Evolutionary conservation across 768 basidiomycete genomes (phyloP), one percentile per base, ranked within the genome.

Genomic region (Mycena vulgaris): DNA sequence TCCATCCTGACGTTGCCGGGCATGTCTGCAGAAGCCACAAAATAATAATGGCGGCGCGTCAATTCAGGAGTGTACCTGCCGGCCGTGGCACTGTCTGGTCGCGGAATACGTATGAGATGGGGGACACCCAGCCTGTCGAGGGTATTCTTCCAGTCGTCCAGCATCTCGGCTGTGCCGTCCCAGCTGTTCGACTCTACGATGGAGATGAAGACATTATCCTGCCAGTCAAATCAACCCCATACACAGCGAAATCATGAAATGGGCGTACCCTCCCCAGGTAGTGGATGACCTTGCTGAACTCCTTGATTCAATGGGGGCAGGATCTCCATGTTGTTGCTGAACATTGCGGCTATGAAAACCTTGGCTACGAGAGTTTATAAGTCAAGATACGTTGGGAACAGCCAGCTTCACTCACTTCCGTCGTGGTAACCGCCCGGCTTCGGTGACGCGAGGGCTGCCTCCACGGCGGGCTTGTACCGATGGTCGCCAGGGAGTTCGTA

Each of bases 301-400:
- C 76, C 14, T 77, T 65, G 8, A 79, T 78, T 83, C 84, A 86
- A 61, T 81, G 80, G 0, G n/a, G 83, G 82, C 42, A 86, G 74
- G 2, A 85, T 76, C 0, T 62, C 65, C 53, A 80, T 73, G 40
- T 83, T 83, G 56, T 85, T 78, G 73, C 76, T 78, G 70, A 86
- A 81, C 76, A 84, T 81, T 2, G 80, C 83, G 11, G 81, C 83
- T 70, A 84, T 78, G 66, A 81, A 83, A 21, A 82, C 76, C 37
- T 80, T 78, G 48, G 80, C 80, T 74, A 49, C 31, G 45, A 23
- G 19, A 5, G 14, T 5, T 40, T 40, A 40, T n/a, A n/a, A n/a
- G n/a, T n/a, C n/a, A n/a, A n/a, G n/a, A n/a, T n/a, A n/a, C n/a
- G n/a, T n/a, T n/a, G n/a, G n/a, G n/a, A n/a, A n/a, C n/a, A n/a